Conservation (phyloP, 208 protist genomes). For the Trypanosoma brucei region DNA sequence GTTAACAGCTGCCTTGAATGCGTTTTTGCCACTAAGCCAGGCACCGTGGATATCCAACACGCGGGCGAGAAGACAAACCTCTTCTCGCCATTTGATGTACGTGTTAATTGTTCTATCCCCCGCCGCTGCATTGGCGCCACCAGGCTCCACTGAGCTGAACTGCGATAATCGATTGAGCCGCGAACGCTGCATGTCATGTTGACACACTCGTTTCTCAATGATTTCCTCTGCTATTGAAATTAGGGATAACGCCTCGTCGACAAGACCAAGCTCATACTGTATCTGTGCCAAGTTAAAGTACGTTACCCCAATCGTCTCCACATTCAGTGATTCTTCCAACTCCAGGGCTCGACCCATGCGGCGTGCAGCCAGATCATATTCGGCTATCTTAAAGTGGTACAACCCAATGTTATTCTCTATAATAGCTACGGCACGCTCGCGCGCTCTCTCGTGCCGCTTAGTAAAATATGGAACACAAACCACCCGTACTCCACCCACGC, state of each 20-base stretch:
- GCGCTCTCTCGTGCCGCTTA: conserved; percentile 32
- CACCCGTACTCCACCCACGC: conserved; percentile 12
- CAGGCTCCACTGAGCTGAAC: not conserved
- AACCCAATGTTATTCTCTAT: conserved; percentile 79
- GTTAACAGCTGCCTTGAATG: conserved; percentile 35
- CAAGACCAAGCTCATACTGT: conserved; percentile 33
- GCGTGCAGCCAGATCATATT: conserved; percentile 57
- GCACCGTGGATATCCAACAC: conserved; percentile 51
- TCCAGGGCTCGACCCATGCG: conserved; percentile 41
- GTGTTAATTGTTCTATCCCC: conserved; percentile 9
- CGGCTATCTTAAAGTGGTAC: conserved; percentile 75
- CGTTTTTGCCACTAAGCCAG: conserved; percentile 38
- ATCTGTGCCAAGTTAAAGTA: conserved; percentile 79
- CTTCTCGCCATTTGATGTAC: conserved; percentile 60
- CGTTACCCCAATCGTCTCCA: conserved; percentile 65
- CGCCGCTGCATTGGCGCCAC: not conserved
- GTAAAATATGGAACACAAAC: conserved; percentile 62
- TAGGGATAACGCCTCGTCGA: conserved; percentile 30
- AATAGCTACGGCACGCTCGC: conserved; percentile 33
- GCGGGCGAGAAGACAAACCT: conserved; percentile 52
- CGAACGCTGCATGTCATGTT: conserved; percentile 18
- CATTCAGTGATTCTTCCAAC: conserved; percentile 50
- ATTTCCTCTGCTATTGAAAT: conserved; percentile 47
- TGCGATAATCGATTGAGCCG: conserved; percentile 15
- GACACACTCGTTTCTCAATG: conserved; percentile 49